phyloP scores from a whole-genome alignment of 305 asterid genomes.

The Andrographis paniculata region DNA sequence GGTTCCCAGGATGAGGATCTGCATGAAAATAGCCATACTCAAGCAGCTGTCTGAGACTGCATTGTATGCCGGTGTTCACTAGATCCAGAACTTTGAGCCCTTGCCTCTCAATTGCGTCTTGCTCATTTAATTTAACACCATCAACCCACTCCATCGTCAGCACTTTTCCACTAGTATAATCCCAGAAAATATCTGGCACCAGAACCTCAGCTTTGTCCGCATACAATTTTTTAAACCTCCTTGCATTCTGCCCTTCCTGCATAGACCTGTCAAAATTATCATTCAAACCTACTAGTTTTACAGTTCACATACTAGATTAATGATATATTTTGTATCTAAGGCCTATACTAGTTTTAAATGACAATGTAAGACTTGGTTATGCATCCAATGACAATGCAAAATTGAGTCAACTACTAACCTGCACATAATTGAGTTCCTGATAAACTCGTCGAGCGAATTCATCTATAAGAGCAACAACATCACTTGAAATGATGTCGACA shows the following conservation, averaged over 20 bases:
- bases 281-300: conserved; percentile 39
- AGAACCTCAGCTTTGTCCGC: conserved; percentile 94
- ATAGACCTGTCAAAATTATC: conserved; percentile 58
- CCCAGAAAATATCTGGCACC: conserved; percentile 97
- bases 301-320: conserved; percentile 8
- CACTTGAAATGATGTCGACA: conserved; percentile 74
- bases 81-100: conserved; percentile 95
- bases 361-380: conserved; percentile 1
- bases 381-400: conserved; percentile 6
- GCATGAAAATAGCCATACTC: conserved; percentile 99
- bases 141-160: conserved; percentile 99
- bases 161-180: conserved; percentile 91
- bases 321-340: no score
- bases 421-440: conserved; percentile 98
- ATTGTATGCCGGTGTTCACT: conserved; percentile 92
- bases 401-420: conserved; percentile 45
- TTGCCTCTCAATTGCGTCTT: conserved; percentile 89
- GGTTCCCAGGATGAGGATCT: conserved; percentile 99
- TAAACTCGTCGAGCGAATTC: conserved; percentile 97
- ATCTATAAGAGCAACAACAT: conserved; percentile 87
- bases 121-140: conserved; percentile 92
- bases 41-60: conserved; percentile 95
- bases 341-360: neutral
- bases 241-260: conserved; percentile 98
- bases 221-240: conserved; percentile 95